Percentiles rank a stretch among this genome's conserved stretches.
Evolutionary conservation across 345 rosid genomes (phyloP).

Genomic region (Salix exigua): DNA sequence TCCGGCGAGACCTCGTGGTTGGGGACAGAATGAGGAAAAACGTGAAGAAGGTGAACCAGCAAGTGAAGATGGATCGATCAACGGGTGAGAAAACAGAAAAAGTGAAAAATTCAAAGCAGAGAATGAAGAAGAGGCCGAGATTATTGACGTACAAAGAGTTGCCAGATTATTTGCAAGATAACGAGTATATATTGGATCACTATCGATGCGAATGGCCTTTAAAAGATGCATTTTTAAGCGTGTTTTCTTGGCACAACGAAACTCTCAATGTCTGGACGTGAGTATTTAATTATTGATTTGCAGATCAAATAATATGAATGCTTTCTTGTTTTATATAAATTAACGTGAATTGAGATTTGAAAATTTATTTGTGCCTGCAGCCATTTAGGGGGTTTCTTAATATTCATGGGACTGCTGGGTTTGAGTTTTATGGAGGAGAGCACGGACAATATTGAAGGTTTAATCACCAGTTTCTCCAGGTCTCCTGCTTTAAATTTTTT

Average conservation of each 20-base stretch:
- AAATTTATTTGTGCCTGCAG: constrained; percentile 23
- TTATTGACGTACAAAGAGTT: constrained; percentile 69
- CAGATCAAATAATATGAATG: neutral
- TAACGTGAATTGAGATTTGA: neutral
- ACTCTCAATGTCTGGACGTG: constrained; percentile 96
- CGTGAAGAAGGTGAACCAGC: too few relatives aligned
- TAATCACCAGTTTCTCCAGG: constrained; percentile 51
- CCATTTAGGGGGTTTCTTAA: constrained; percentile 71
- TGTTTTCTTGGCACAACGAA: constrained; percentile 88
- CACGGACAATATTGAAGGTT: constrained; percentile 48
- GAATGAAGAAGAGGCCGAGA: constrained; percentile 1
- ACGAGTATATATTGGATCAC: constrained; percentile 80
- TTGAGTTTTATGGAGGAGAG: constrained; percentile 52
- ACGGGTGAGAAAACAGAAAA: too few relatives aligned
- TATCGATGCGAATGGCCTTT: constrained; percentile 94
- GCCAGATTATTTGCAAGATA: constrained; percentile 79
- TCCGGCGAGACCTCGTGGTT: too few relatives aligned
- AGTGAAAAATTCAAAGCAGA: too few relatives aligned
- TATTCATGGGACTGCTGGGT: constrained; percentile 59
- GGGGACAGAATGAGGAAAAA: too few relatives aligned
- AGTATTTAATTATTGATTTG: constrained; percentile 5
- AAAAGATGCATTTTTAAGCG: constrained; percentile 66
- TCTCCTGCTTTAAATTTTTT: constrained; percentile 2
- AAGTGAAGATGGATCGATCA: too few relatives aligned
- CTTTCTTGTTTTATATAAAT: neutral